Base-by-base conservation (phyloP, 805 yeast species). In the Ogataea haglerorum region DNA sequence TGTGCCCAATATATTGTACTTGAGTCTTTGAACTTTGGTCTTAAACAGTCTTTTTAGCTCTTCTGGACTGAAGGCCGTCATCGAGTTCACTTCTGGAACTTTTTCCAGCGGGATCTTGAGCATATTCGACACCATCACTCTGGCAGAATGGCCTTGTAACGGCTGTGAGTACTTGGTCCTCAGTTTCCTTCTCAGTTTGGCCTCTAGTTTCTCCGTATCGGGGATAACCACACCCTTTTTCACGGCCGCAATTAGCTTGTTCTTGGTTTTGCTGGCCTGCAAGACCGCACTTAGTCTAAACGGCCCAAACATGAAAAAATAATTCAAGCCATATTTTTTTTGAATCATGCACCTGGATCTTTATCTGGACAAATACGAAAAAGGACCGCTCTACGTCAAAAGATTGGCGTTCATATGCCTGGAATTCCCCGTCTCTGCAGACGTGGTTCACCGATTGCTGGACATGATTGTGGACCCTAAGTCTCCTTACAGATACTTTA, bases 1-100 rank as follows among this genome's bases (percentile, higher is more conserved):
- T 0, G 78, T 71, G 2, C 90, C 91, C 18, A 84, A 54, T 5
- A 82, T 63, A 3, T 72, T 67, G 53, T 74, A 74, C 29, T 77
- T 49, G 41, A 83, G 58, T 36, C 76, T 59, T 38, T 65, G 62
- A 48, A 80, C 62, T 27, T 49, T 51, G 15, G 46, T 43, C 16
- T 43, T 44, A 33, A 58, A 54, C 6, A 64, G 47, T 6, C 29
- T 43, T 10, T 47, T 36, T 5, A 64, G 37, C 33, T 64, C 62
- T 10, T 52, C 51, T 2, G 53, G 50, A 4, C 56, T 45, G 24
- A 64, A 53, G 2, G 35, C 23, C 2, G 62, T 56, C 10, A 38
- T 36, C 1, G 65, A 56, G 1, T 56, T 58, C 2, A 60, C 42
- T 7, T 17, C 15, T 10, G 39, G 49, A 12, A 46, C 45, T n/a